Base-by-base conservation (phyloP, 345 rosid genomes). In the Erodium maritimum region DNA sequence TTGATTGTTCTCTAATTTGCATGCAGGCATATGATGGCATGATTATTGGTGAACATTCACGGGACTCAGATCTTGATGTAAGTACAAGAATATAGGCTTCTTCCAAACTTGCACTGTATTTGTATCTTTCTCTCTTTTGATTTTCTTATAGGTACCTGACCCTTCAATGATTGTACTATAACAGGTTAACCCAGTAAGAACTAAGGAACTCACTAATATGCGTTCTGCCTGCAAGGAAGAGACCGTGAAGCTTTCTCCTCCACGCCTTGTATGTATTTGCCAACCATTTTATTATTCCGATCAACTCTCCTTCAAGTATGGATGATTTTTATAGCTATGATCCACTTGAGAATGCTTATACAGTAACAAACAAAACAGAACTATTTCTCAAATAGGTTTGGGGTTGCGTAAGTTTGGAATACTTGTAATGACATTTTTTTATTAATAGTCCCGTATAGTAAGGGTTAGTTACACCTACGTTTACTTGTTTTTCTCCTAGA, bases 51-150 rank as follows among this genome's bases (percentile, higher is more conserved):
- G 99, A 93, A 74, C 96, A 93, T 76, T 80, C 99, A 67, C 77
- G 99, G 66, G 99, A 89, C 67, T 61, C 87, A 3, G 99, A 93
- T 79, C 96, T 93, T 23, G 99, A 93, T 74, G 99, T 93, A 83
- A 61, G 71, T 17, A 82, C 91, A 65, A 64, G 24, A 55, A 58
- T 63, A 65, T 59, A 22, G 22, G 5, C 19, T 56, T 45, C 16
- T 57, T 21, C 11, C 18, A 12, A 11, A 29, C 37, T 1, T 29
- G 37, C 37, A 11, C 37, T 56, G 54, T 21, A 16, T 33, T 5
- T 19, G 25, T 23, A 17, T 37, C 63, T 1, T 58, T 8, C 48
- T 61, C 17, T 61, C 42, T 69, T 19, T 19, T 50, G 62, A 19
- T 54, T 52, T 65, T 66, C 33, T 7, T 17, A 19, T 12, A 5